Base-by-base conservation (phyloP, 345 rosid genomes). In the Diplotaxis tenuifolia region DNA sequence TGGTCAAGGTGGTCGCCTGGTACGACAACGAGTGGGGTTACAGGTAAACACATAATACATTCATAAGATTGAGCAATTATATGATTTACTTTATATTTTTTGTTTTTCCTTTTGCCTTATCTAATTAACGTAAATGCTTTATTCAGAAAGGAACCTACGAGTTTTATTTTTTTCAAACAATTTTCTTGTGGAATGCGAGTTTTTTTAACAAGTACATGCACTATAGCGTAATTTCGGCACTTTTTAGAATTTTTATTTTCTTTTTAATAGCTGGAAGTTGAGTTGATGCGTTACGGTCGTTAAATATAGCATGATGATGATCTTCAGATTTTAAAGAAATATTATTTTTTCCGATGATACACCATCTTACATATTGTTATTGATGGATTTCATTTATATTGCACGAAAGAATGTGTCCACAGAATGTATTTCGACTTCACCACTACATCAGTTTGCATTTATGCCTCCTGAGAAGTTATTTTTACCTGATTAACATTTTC, bases 1-100 rank as follows among this genome's bases (percentile, higher is more conserved):
- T 94, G 97, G 87, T 94, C 19, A 94, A 94, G 88, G 98, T 94
- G 9, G 96, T 94, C 0, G 98, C 97, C 16, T 94, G 98, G 98
- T 91, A 94, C 69, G 98, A 94, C 88, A 94, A 94, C 27, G 96
- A 94, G 79, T 91, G 98, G 98, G 96, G 98, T 14, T 94, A 94
- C 87, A 89, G 97, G 97, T 94, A 42, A 15, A n/a, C 14, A 4
- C 73, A 63, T 57, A 1, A 18, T 45, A 32, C 49, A 52, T 55
- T 31, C 42, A 53, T 20, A 20, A 19, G 1, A 10, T 10, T 57
- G 18, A n/a, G 8, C 31, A 28, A 1, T 3, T 7, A n/a, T n/a
- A 15, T n/a, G 32, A 15, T 42, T 42, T 42, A n/a, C 50, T 14
- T 42, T 42, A 31, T 31, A 32, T 11, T 9, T 40, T 12, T 10